Percentiles rank a stretch among this genome's conserved stretches.
Conservation (phyloP, 176 grass and related monocot genomes). For the Rhynchospora breviuscula region DNA sequence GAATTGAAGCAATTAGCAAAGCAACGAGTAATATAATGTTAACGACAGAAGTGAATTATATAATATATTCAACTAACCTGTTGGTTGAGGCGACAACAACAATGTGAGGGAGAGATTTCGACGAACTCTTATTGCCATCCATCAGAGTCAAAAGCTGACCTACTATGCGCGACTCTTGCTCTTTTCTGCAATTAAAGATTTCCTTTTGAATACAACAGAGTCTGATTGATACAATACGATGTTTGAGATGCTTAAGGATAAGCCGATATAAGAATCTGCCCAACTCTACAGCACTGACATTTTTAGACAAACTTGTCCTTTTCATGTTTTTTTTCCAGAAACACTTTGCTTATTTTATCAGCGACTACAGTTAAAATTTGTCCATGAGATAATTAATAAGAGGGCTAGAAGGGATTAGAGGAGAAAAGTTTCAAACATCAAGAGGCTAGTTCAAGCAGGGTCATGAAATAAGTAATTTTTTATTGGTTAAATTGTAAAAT, state of each 20-base stretch:
- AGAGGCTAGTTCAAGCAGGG: background rate
- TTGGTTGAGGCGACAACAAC: slow-evolving; percentile 87
- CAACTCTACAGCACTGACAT: background rate
- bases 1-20: slow-evolving; percentile 10
- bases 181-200: slow-evolving; percentile 40
- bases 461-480: background rate
- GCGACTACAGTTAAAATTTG: background rate
- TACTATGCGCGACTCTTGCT: slow-evolving; percentile 70
- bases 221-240: background rate
- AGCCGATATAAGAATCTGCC: background rate
- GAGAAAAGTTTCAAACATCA: background rate
- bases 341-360: background rate
- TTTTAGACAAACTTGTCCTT: background rate
- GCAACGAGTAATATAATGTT: background rate
- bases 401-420: background rate
- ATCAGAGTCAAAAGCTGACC: slow-evolving; percentile 84
- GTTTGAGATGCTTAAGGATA: background rate
- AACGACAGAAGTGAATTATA: slow-evolving; percentile 3
- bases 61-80: slow-evolving; percentile 41
- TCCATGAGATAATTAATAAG: background rate
- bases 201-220: background rate
- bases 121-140: slow-evolving; percentile 76
- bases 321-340: background rate
- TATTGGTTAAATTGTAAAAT: background rate
- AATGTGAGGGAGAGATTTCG: slow-evolving; percentile 49